Evolutionary conservation across 208 protist species (phyloP), one percentile per base, ranked within the genome.

Genomic region (Naegleria gruberi): DNA sequence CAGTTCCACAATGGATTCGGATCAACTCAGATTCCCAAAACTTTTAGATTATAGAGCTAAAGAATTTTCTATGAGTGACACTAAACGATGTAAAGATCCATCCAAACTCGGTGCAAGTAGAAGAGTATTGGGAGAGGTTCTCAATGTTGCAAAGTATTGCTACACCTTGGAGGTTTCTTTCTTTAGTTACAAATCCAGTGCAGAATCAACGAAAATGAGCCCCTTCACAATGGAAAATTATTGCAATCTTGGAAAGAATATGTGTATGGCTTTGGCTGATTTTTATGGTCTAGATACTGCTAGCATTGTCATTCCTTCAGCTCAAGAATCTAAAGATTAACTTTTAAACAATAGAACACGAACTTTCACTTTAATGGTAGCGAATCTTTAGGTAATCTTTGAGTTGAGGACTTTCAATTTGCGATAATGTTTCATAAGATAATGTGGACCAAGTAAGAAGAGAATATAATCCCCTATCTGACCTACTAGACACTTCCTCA

Each of bases 241-340:
- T 85, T 26, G 86, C 6, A 44, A 92, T 1, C 10, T 92, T 8
- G 90, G 90, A 1, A 45, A 47, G 19, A 92, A 92, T 74, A 19
- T 92, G n/a, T 87, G 30, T 40, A 40, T 92, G 7, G 90, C 90
- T 26, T 92, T 92, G 8, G 5, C 90, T n/a, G 90, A 92, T 34
- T 92, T 90, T 90, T 92, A 92, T 85, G 51, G 51, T 19, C 51
- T 65, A n/a, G n/a, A n/a, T n/a, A n/a, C n/a, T n/a, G n/a, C n/a
- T n/a, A n/a, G n/a, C n/a, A n/a, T n/a, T n/a, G n/a, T n/a, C n/a
- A n/a, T n/a, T n/a, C n/a, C n/a, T n/a, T n/a, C n/a, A n/a, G n/a
- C n/a, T n/a, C n/a, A n/a, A n/a, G n/a, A n/a, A n/a, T n/a, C n/a
- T n/a, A n/a, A n/a, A n/a, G n/a, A n/a, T n/a, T n/a, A n/a, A n/a